A percentile compares a stretch with the other conserved stretches of the same genome.
phyloP scores from a whole-genome alignment of 306 rosid genomes.

The Lagenaria siceraria region DNA sequence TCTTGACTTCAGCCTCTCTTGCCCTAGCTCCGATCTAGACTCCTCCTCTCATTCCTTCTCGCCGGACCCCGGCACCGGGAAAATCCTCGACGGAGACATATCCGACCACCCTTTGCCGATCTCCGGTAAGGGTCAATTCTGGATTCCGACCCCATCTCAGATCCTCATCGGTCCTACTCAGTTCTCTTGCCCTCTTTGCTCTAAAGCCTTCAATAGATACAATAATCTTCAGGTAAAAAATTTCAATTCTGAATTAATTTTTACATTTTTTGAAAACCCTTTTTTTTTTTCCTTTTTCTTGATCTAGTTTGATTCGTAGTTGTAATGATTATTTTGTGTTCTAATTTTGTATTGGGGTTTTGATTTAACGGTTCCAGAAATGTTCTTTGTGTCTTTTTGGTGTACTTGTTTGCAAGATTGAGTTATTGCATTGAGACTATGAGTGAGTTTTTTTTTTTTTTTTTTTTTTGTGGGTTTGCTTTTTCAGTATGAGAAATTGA shows the following conservation, averaged over 20 bases:
- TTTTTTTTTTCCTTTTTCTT: slow-evolving; percentile 5
- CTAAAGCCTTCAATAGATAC: slow-evolving; percentile 77
- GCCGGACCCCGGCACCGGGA: slow-evolving; percentile 10
- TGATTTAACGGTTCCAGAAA: slow-evolving; percentile 18
- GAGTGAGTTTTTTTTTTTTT: background rate
- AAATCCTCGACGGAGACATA: background rate
- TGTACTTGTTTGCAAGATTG: slow-evolving; percentile 19
- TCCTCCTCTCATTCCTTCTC: background rate
- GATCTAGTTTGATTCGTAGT: background rate
- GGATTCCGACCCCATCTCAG: slow-evolving; percentile 88
- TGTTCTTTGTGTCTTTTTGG: slow-evolving; percentile 13
- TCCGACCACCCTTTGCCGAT: slow-evolving; percentile 24
- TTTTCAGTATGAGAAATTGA: background rate
- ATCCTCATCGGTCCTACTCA: slow-evolving; percentile 82
- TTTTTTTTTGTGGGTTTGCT: background rate
- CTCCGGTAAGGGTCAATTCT: slow-evolving; percentile 48
- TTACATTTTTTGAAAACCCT: background rate
- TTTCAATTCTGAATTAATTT: background rate
- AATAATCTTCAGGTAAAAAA: slow-evolving; percentile 68
- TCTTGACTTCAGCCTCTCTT: slow-evolving; percentile 56
- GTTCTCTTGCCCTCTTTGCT: slow-evolving; percentile 66
- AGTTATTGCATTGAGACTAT: background rate
- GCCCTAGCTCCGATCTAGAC: slow-evolving; percentile 22
- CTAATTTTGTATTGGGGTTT: slow-evolving; percentile 9
- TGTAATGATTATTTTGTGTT: slow-evolving; percentile 2